Base-by-base conservation (phyloP, 2,329 filamentous ascomycete species). In the Trichoderma atrobrunneum region DNA sequence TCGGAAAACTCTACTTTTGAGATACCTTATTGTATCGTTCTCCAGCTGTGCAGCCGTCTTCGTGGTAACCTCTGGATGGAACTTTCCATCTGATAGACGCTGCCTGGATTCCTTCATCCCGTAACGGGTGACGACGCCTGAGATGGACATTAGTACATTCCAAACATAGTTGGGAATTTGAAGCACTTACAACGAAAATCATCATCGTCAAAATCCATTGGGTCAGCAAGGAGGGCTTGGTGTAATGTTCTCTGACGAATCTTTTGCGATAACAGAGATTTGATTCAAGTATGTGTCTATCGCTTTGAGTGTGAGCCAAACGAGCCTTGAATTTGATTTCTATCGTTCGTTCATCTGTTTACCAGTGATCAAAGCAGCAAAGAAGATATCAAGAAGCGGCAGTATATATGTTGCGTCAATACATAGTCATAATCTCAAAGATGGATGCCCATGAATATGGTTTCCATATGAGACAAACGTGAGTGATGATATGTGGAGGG, bases 101-200 rank as follows among this genome's bases (percentile, higher is more conserved):
- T 26, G 5, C 56, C 59, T 72, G 24, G 76, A 77, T 24, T 72
- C 48, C 0, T 24, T 8, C 48, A 77, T 74, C 60, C 73, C 69
- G 34, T 77, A 77, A 18, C 21, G 68, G 4, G 63, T 43, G 12
- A 70, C 43, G 6, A n/a, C 39, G 56, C 14, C 43, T 67, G 21
- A 5, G 5, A 32, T 28, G 11, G 18, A n/a, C 1, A 12, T 70
- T 28, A 59, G 67, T 59, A 64, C 12, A 3, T n/a, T 7, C 16
- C n/a, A 10, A 16, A 28, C n/a, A 21, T 28, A 12, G 10, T 59
- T n/a, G 3, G 18, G 12, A 21, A 21, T n/a, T 26, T 39, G 6
- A 12, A 51, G 32, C 6, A 64, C 71, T 64, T 63, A 70, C 71
- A 14, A 1, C 21, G 11, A 1, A 28, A 51, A 61, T 54, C 36